Evolutionary conservation across 805 yeast species (phyloP), one percentile per base, ranked within the genome.

Genomic region (Kodamaea laetipori): DNA sequence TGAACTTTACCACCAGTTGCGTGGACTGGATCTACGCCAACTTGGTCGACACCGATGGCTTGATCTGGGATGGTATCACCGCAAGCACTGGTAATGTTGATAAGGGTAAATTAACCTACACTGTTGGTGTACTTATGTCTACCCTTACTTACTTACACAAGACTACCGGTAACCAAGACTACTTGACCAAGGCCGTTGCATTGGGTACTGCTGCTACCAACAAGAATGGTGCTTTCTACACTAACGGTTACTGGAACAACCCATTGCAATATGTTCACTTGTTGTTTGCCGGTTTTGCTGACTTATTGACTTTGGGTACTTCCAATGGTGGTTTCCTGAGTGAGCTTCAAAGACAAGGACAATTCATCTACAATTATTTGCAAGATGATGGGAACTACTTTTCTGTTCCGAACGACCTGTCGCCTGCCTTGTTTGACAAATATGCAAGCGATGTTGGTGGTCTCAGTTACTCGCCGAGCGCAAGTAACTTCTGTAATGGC

Each of bases 201-300:
- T 44, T 51, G 38, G 48, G 43, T 19, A 23, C 41, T 4, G 41
- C 50, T 2, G 51, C 53, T 8, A 41, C 44, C 16, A 43, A 44
- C 30, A 24, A 34, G 5, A 37, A 40, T 11, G 49, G 51, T 12
- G 44, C 42, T 3, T 51, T 51, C 41, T 51, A 44, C 41, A 18
- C 36, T 9, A 43, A 49, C 18, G 60, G 60, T 3, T 47, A 54
- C 47, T 44, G 55, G 47, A 50, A 51, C 41, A 48, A 55, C 36
- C 40, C 37, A 4, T 36, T 52, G 39, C 30, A 44, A 24, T 51
- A 56, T 30, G 39, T 47, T 16, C 58, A 56, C 43, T 38, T 53
- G 18, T 42, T 56, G 10, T 48, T 54, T 19, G 43, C 37, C 4
- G 60, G 58, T 1, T 45, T 53, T 18, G 53, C 51, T 0, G 58